Evolutionary conservation across 352 stramenopile genomes (phyloP), one percentile per base, ranked within the genome.

Genomic region (Globisporangium orthogonon): DNA sequence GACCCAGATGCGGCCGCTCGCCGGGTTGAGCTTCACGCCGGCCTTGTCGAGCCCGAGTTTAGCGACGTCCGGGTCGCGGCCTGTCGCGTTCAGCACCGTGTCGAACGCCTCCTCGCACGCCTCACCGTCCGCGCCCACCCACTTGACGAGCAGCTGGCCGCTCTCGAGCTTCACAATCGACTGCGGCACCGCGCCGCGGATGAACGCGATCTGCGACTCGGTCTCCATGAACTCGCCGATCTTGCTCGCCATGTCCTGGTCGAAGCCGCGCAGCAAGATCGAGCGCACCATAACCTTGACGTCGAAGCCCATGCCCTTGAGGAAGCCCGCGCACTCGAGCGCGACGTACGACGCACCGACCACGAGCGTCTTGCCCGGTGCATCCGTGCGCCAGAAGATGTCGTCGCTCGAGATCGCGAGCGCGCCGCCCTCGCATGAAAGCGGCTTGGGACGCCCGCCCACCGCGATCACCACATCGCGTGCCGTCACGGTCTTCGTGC

Each of bases 321-420:
- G 67, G 66, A 99, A 99, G 33, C 97, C 97, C 33, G 96, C 97
- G 61, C 95, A 99, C 76, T 99, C 97, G 23, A 99, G 86, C 54
- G 91, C 93, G 50, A 99, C 97, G 74, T 99, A 99, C 9, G 93
- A 98, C 4, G 94, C 96, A 37, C 97, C 97, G 15, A 99, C 86
- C 33, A 98, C 96, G 11, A 99, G 77, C 15, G 96, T 98, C 74
- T 98, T 98, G 50, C 97, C 97, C 0, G 96, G 89, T 17, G 93
- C 76, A 11, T 71, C 78, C 78, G 78, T 76, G 57, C 75, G 80
- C 75, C 78, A 98, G 46, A 93, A 93, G 35, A 90, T 91, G 52
- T 93, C 83, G 58, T 93, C 81, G 61, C 80, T 91, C 49, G 91
- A 96, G 70, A 99, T 97, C 29, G 94, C 94, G 54, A 96, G 74